Percentiles rank a stretch among this genome's conserved stretches.
Conservation (phyloP, 352 stramenopile species). For the Peronospora destructor region DNA sequence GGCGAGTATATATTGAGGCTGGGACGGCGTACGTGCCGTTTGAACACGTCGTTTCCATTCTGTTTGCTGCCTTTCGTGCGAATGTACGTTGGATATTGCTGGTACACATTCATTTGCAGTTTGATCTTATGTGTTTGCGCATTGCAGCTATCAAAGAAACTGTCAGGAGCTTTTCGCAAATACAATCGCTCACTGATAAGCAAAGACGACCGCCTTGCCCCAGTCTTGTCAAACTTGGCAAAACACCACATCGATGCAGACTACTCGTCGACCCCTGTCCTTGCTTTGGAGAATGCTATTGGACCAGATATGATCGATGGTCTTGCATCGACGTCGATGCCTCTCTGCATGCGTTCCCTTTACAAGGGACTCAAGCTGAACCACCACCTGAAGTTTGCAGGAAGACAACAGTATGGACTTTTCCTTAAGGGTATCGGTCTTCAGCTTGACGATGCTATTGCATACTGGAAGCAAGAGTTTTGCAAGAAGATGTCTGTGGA, state of each 20-base stretch:
- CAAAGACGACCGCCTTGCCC: constrained; percentile 89
- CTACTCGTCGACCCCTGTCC: constrained; percentile 49
- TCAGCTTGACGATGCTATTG: constrained; percentile 92
- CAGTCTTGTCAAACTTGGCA: constrained; percentile 92
- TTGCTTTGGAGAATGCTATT: constrained; percentile 55
- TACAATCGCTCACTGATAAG: constrained; percentile 87
- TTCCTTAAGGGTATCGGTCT: constrained; percentile 98
- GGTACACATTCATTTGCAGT: neutral
- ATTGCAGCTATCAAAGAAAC: constrained; percentile 81
- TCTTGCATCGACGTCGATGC: constrained; percentile 89
- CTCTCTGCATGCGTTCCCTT: constrained; percentile 96
- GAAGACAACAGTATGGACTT: constrained; percentile 95
- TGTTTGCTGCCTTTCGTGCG: constrained; percentile 89
- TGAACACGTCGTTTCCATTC: constrained; percentile 91
- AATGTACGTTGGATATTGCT: constrained; percentile 38
- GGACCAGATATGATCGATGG: constrained; percentile 89
- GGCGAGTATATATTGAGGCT: constrained; percentile 91
- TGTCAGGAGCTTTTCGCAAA: constrained; percentile 84
- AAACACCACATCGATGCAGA: constrained; percentile 94
- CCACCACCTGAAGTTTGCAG: constrained; percentile 96
- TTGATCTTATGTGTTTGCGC: constrained; percentile 8
- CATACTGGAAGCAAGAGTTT: constrained; percentile 93
- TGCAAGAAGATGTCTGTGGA: constrained; percentile 93
- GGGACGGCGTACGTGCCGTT: constrained; percentile 95
- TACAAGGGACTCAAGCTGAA: constrained; percentile 91